phyloP scores from a whole-genome alignment of 2,329 filamentous ascomycete genomes.

The Cyanodermella asteris region DNA sequence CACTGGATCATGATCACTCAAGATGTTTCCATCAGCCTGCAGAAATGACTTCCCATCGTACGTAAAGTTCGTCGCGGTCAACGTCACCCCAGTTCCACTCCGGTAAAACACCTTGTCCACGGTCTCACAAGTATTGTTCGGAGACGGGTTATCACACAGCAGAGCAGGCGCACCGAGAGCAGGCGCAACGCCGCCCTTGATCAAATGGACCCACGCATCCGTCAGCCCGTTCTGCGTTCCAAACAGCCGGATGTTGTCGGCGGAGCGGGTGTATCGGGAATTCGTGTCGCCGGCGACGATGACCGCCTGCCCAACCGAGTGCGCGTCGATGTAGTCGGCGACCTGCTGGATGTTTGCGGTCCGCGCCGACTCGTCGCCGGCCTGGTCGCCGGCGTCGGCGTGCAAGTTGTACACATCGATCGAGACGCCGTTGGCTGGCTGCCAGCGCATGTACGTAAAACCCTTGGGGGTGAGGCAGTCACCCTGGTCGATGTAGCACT shows the following conservation, averaged over 20 bases:
- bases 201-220: slow-evolving; percentile 38
- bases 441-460: slow-evolving; percentile 42
- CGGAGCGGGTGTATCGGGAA: slow-evolving; percentile 36
- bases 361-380: slow-evolving; percentile 32
- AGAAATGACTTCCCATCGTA: too few species aligned
- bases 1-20: too few species aligned
- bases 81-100: too few species aligned
- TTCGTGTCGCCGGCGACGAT: slow-evolving; percentile 45
- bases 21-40: too few species aligned
- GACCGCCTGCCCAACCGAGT: slow-evolving; percentile 38
- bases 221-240: slow-evolving; percentile 28
- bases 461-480: slow-evolving; percentile 51
- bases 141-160: too few species aligned
- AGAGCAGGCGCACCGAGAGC: too few species aligned
- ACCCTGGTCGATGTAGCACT: slow-evolving; percentile 30
- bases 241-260: slow-evolving; percentile 31
- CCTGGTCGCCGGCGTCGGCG: slow-evolving; percentile 34
- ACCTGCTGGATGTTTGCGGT: slow-evolving; percentile 38
- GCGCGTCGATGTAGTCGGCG: slow-evolving; percentile 31
- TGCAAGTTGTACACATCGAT: slow-evolving; percentile 47
- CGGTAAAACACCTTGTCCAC: too few species aligned
- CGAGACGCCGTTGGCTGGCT: slow-evolving; percentile 30
- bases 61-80: too few species aligned
- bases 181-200: slow-evolving; percentile 26
- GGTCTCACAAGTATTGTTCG: too few species aligned